These are phyloP conservation scores for Talaromyces sp. DNA, from an alignment of 2,329 filamentous ascomycete genomes.

Conservation along the genomic window DNA sequence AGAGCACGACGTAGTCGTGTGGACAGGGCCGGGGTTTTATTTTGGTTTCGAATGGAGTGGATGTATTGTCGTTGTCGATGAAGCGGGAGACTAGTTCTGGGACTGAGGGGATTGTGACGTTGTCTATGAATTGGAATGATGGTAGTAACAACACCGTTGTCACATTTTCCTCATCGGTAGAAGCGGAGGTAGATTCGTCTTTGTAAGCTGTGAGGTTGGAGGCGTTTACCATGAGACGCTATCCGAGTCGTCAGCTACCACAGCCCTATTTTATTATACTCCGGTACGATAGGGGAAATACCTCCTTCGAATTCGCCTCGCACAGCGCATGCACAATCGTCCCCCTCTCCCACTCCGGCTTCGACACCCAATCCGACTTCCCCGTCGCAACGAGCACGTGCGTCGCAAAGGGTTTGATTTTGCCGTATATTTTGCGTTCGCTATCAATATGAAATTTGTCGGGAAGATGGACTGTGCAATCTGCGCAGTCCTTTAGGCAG, in stretches of 20 bases:
- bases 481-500: conserved; percentile 37
- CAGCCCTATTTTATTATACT: not conserved
- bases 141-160: conserved; percentile 79
- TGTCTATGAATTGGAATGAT: conserved; percentile 74
- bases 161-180: conserved; percentile 36
- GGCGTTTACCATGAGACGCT: conserved; percentile 40
- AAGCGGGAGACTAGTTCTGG: conserved; percentile 65
- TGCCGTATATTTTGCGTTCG: conserved; percentile 34
- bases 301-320: conserved; percentile 54
- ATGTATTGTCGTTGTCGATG: conserved; percentile 43
- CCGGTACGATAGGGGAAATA: not conserved
- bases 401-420: conserved; percentile 37
- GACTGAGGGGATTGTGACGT: conserved; percentile 66
- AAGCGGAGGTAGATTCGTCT: conserved; percentile 5
- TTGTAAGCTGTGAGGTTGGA: conserved; percentile 33
- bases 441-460: conserved; percentile 38
- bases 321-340: conserved; percentile 52
- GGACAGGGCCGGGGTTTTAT: conserved; percentile 62
- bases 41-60: conserved; percentile 22
- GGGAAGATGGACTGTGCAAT: conserved; percentile 38
- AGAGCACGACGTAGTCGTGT: conserved; percentile 77
- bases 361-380: conserved; percentile 39
- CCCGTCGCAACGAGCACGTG: conserved; percentile 43
- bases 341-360: conserved; percentile 40
- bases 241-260: not conserved